Conservation (phyloP, 108 stramenopile genomes). For the Nitzschia sp. region DNA sequence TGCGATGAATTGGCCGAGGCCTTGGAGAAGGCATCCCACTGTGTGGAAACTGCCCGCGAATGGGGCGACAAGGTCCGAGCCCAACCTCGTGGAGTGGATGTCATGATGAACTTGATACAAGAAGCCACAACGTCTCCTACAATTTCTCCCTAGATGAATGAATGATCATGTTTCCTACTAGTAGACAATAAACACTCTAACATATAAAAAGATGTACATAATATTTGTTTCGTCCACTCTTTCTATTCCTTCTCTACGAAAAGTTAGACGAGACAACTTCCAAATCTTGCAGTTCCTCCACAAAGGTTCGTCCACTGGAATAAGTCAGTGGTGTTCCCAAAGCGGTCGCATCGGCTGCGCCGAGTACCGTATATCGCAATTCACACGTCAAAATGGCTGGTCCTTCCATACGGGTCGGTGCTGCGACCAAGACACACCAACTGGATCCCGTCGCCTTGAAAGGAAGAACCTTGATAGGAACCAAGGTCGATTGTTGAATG, state of each 20-base stretch:
- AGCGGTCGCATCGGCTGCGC: constrained; percentile 50
- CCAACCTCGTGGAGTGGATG: constrained; percentile 5
- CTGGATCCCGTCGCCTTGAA: constrained; percentile 60
- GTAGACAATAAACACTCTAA: no score
- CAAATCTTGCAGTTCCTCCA: constrained; percentile 87
- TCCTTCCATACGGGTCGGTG: constrained; percentile 77
- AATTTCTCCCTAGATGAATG: no score
- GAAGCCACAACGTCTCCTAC: not conserved
- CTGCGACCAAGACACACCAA: constrained; percentile 79
- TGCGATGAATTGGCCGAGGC: constrained; percentile 8
- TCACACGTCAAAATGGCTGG: constrained; percentile 80
- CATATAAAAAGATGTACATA: no score
- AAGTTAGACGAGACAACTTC: constrained; percentile 77
- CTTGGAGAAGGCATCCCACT: constrained; percentile 4
- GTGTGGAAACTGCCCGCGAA: not conserved
- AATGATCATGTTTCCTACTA: no score
- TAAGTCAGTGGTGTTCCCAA: constrained; percentile 61
- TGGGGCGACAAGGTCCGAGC: constrained; percentile 4
- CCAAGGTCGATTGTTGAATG: constrained; percentile 58
- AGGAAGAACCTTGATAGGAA: constrained; percentile 75
- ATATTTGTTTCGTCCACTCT: no score
- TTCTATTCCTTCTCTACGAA: constrained; percentile 7
- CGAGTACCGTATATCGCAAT: constrained; percentile 75
- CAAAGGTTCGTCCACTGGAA: constrained; percentile 59
- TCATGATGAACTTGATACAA: constrained; percentile 9